Base-by-base conservation (phyloP, 2,329 filamentous ascomycete genomes). In the Trichoderma guizhouense region DNA sequence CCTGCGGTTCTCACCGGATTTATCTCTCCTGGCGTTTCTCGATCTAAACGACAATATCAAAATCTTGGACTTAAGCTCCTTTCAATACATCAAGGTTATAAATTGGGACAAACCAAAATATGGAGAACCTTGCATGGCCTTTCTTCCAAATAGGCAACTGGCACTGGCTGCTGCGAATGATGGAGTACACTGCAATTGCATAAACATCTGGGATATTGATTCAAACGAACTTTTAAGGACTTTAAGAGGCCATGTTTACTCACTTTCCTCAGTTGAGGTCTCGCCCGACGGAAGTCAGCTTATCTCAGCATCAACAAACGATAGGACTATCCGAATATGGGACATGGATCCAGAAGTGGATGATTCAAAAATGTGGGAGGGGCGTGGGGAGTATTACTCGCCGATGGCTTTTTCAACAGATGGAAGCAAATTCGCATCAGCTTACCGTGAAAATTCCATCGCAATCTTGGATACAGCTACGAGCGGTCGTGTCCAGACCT, bases 71-170 rank as follows among this genome's bases (percentile, higher is more conserved):
- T 24, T 15, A 24, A 11, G 30, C 30, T 61, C 58, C 0, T 6
- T 11, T 32, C 18, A 24, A 24, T 61, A 1, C 3, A 61, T 1
- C 7, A 6, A 24, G 1, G 7, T 7, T 21, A 24, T 28, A 12
- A 26, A 26, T 7, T 55, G 51, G 21, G 21, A 26, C 7, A 3
- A 1, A 0, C 8, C 18, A 0, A 15, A 0, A 5, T 0, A 26
- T 26, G 51, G 21, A 24, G 1, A 5, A 7, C 9, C n/a, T 24
- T 24, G 6, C 18, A 2, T 14, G 0, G 3, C n/a, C 2, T 36
- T 61, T 5, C n/a, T 36, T n/a, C 18, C 58, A 24, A 24, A 61
- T 61, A 32, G 14, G 18, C 30, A 61, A 32, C n/a, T 61, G 32
- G 58, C 30, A 7, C 6, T 61, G 26, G 2, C 8, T 15, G 0